Percentiles rank a stretch among this genome's conserved stretches.
Conservation (phyloP, 805 yeast species). For the Komagataella ulmi region DNA sequence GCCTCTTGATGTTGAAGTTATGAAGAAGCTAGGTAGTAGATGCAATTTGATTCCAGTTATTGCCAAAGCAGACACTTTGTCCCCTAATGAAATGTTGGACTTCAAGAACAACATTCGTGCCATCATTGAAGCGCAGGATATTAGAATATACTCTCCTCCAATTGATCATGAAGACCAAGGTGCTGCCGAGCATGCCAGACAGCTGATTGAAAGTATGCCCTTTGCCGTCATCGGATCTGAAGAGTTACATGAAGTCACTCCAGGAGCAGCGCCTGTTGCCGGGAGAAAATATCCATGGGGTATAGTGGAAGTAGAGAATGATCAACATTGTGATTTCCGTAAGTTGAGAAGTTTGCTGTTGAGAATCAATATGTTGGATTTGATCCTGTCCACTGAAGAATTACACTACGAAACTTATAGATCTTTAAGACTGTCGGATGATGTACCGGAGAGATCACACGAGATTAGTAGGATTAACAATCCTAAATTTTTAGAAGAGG, state of each 20-base stretch:
- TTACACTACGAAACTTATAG: slow-evolving; percentile 73
- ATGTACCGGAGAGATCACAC: slow-evolving; percentile 30
- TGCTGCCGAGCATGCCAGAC: slow-evolving; percentile 69
- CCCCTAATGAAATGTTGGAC: slow-evolving; percentile 51
- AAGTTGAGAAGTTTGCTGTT: slow-evolving; percentile 66
- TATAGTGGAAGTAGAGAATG: slow-evolving; percentile 76
- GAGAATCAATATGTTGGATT: slow-evolving; percentile 75
- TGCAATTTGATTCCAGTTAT: slow-evolving; percentile 84
- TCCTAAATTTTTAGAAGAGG: slow-evolving; percentile 94
- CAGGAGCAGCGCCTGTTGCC: slow-evolving; percentile 44
- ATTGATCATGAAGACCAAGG: slow-evolving; percentile 64
- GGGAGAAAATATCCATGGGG: slow-evolving; percentile 94
- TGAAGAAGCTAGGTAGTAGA: slow-evolving; percentile 70
- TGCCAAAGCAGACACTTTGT: slow-evolving; percentile 78
- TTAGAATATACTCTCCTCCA: slow-evolving; percentile 75
- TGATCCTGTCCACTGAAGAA: slow-evolving; percentile 69
- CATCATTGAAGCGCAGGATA: slow-evolving; percentile 73
- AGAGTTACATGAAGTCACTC: slow-evolving; percentile 46
- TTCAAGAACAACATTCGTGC: slow-evolving; percentile 72
- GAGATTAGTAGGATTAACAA: slow-evolving; percentile 45
- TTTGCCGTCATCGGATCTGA: slow-evolving; percentile 76
- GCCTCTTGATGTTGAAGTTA: slow-evolving; percentile 78
- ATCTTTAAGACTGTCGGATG: slow-evolving; percentile 48
- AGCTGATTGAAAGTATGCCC: slow-evolving; percentile 74
- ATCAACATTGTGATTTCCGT: slow-evolving; percentile 73